phyloP scores from a whole-genome alignment of 257 asterid genomes.

The Primulina eburnea region DNA sequence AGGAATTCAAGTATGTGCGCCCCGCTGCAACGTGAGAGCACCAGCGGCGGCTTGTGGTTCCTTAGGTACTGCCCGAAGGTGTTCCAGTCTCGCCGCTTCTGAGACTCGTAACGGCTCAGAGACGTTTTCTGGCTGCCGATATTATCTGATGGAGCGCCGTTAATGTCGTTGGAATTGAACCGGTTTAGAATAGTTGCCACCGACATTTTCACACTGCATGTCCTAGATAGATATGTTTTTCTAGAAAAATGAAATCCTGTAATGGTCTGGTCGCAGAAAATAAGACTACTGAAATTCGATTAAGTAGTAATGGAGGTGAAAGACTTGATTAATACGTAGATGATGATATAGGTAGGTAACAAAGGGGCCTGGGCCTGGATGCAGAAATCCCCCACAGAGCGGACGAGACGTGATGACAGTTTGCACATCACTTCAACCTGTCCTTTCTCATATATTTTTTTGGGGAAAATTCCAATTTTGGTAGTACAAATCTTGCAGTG shows the following conservation, averaged over 20 bases:
- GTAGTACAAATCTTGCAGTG: conserved; percentile 34
- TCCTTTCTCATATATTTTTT: conserved; percentile 29
- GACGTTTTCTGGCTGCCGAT: conserved; percentile 23
- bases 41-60: conserved; percentile 62
- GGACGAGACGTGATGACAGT: conserved; percentile 45
- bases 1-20: conserved; percentile 58
- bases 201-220: conserved; percentile 9
- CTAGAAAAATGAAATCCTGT: not conserved
- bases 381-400: conserved; percentile 22
- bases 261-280: not conserved
- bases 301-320: not conserved
- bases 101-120: conserved; percentile 60
- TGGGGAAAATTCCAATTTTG: conserved; percentile 27
- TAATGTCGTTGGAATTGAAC: conserved; percentile 21
- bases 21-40: conserved; percentile 58
- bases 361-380: conserved; percentile 4
- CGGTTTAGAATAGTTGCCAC: conserved; percentile 5
- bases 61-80: conserved; percentile 56
- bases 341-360: conserved; percentile 19
- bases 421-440: conserved; percentile 54
- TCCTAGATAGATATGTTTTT: too few relatives aligned
- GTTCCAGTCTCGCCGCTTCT: conserved; percentile 64
- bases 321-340: not conserved
- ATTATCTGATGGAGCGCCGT: conserved; percentile 33
- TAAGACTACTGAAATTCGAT: too few relatives aligned